Conservation (phyloP, 1,284 basidiomycete genomes). For the Apiotrichum mycotoxinovorans region DNA sequence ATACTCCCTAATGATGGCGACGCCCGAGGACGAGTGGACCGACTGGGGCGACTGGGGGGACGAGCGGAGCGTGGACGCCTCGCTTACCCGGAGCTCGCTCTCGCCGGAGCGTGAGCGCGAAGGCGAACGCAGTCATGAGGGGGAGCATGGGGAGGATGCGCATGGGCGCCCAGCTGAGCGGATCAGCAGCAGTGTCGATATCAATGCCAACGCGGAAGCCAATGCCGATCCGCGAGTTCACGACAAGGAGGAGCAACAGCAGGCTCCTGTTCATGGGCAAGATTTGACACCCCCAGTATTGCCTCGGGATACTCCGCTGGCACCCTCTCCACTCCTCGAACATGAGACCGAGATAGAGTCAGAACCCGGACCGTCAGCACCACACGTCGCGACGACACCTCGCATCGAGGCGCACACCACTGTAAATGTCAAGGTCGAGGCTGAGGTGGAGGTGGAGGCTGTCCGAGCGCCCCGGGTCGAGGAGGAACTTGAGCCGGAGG, state of each 20-base stretch:
- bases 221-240: too few species aligned
- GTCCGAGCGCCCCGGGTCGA: neutral
- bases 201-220: too few species aligned
- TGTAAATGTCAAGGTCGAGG: constrained; percentile 3
- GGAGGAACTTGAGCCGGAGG: neutral
- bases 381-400: neutral
- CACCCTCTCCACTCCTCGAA: too few species aligned
- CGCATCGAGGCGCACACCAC: neutral
- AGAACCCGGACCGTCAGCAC: too few species aligned
- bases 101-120: neutral
- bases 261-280: too few species aligned
- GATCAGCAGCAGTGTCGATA: too few species aligned
- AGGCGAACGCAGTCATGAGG: neutral
- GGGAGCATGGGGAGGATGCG: neutral
- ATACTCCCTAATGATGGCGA: neutral
- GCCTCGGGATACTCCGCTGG: too few species aligned
- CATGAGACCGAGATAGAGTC: too few species aligned
- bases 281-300: too few species aligned
- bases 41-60: constrained; percentile 4
- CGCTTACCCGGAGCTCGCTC: neutral
- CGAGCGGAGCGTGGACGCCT: constrained; percentile 7
- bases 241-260: neutral
- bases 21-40: neutral
- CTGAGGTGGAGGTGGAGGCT: constrained; percentile 1
- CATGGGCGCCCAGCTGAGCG: too few species aligned